Evolutionary conservation across 768 basidiomycete genomes (phyloP), one percentile per base, ranked within the genome.

Genomic region (Macrolepiota fuliginosa): DNA sequence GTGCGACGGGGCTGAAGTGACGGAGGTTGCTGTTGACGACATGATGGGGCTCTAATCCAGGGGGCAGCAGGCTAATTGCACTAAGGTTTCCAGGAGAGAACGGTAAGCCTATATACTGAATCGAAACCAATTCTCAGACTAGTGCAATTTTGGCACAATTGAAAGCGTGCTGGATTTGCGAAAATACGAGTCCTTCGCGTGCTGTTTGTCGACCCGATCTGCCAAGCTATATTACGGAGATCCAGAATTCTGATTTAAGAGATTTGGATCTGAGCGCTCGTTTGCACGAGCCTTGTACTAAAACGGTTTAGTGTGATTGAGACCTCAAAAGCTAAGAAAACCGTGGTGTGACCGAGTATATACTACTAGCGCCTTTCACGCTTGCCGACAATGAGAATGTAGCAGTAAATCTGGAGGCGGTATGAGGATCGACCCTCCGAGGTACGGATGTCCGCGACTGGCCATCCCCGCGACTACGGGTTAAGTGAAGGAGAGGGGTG

Each of bases 201-300:
- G 17, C 5, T 22, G 17, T 29, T 35, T 53, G 50, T 42, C 37
- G n/a, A 27, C n/a, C 24, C 36, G 42, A 35, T 29, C 36, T 25
- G 57, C 57, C 57, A 58, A 58, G 57, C 49, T 19, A 40, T 25
- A 35, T 50, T 29, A 37, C 56, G 47, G 46, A 50, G 57, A 58
- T 58, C 47, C 12, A 39, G 47, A 37, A 19, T 42, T 29, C 15
- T 39, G 32, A 49, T 58, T 51, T 32, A 19, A 22, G 42, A 45
- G 19, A 45, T 45, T 25, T 24, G 22, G 22, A 19, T 47, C 19
- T 35, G 35, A 39, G 36, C 46, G 47, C 46, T 24, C 7, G 22
- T 10, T 27, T 37, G 9, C 11, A 9, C 12, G 39, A 13, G 25
- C 37, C 47, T 58, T 39, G 32, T 22, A 46, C 47, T 25, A 29